Conservation (phyloP, 2,329 filamentous ascomycete genomes). For the Amylocarpus encephaloides region DNA sequence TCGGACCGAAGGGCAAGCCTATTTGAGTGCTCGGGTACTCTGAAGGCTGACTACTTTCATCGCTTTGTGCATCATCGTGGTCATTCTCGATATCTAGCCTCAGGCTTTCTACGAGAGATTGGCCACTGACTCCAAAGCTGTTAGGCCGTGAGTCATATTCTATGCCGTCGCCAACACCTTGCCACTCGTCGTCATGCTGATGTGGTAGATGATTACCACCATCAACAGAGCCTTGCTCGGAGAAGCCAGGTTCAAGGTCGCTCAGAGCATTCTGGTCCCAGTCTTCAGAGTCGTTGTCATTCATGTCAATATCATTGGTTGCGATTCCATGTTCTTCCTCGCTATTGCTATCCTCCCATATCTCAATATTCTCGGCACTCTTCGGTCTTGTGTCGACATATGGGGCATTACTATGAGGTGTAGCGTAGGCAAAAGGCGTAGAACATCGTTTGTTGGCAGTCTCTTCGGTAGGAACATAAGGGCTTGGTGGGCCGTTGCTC, state of each 20-base stretch:
- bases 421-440: conserved; percentile 66
- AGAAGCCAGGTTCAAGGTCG: conserved; percentile 14
- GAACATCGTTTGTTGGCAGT: conserved; percentile 35
- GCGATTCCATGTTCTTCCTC: conserved; percentile 15
- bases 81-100: conserved; percentile 24
- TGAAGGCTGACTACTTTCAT: conserved; percentile 45
- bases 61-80: conserved; percentile 27
- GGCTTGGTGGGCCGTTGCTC: conserved; percentile 35
- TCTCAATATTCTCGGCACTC: conserved; percentile 10
- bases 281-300: conserved; percentile 26
- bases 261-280: conserved; percentile 19
- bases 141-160: conserved; percentile 1
- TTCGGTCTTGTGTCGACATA: conserved; percentile 21
- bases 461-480: conserved; percentile 25
- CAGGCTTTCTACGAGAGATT: neutral
- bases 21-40: conserved; percentile 50
- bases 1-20: neutral
- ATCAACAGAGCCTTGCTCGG: conserved; percentile 1
- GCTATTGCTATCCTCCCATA: conserved; percentile 14
- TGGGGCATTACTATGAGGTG: conserved; percentile 61
- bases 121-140: neutral
- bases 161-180: conserved; percentile 29
- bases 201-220: neutral
- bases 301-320: conserved; percentile 19
- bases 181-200: conserved; percentile 24